Evolutionary conservation across 2,329 filamentous ascomycete genomes (phyloP), one percentile per base, ranked within the genome.

Genomic region (Aspergillus sp.): DNA sequence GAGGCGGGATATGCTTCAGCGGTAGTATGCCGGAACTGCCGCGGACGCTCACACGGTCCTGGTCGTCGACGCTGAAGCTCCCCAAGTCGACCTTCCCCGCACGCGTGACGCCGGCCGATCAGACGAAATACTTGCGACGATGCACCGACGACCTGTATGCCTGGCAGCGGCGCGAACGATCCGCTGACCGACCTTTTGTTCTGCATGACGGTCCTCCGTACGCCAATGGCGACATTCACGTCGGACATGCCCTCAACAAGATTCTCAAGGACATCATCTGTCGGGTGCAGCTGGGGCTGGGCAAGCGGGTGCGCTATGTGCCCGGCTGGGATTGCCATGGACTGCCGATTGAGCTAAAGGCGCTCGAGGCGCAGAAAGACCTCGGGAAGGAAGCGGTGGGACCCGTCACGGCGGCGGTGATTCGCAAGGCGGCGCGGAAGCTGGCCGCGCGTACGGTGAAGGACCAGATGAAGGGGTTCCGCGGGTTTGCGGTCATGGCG

Each of bases 301-400:
- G 90, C 16, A 86, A 82, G 60, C 80, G 83, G 56, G 86, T 97
- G 32, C 79, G 85, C 36, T 99, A 95, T 66, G 79, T 91, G 14
- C 94, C 94, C 2, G 93, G 94, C 43, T 99, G 94, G 94, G 95
- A 99, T 69, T 99, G 94, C 60, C 94, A 99, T 76, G 94, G 94
- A 0, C 80, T 99, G 45, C 94, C 94, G 1, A 99, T 99, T 66
- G 94, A 99, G 78, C 81, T 97, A 63, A 99, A 97, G 74, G 94
- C 92, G 20, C 80, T 99, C 14, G 88, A 88, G 62, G 66, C 73
- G n/a, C 65, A 73, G 65, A 78, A 68, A 67, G 75, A 64, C 60
- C 65, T 64, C 33, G 67, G 55, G 13, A 14, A 47, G 6, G 47
- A 50, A 3, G 44, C 50, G 5, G 55, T 57, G 24, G 63, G 61